Evolutionary conservation across 768 basidiomycete genomes (phyloP), one percentile per base, ranked within the genome.

Genomic region (Holtermanniella nyarrowii): DNA sequence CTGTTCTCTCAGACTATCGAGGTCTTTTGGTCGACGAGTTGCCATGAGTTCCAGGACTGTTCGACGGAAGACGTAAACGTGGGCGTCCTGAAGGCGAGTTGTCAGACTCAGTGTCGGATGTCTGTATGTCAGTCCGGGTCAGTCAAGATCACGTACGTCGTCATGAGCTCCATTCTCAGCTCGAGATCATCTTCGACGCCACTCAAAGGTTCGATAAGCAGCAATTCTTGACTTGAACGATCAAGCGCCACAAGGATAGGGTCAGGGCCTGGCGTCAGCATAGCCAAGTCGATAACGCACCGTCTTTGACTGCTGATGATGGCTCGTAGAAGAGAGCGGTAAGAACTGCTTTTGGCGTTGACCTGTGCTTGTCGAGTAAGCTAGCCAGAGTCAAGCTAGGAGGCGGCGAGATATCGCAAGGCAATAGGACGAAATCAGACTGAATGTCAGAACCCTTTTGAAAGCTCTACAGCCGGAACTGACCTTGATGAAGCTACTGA

Each of bases 361-460:
- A 50, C 26, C 91, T 81, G 68, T 90, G 91, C 63, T 82, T 84
- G 71, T 96, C 82, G 42, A 95, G 74, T 1, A 95, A 72, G 0
- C 72, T 73, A 25, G 77, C 77, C 5, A 96, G 77, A 4, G 83
- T 75, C n/a, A 95, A 76, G 0, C 79, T 73, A 0, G 82, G 74
- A 0, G 89, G 84, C 7, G 89, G 83, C 20, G 89, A 77, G 46
- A 95, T 86, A 69, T 96, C 91, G 65, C 89, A 95, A 5, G 91
- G 85, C 1, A 96, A 78, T 21, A 96, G 71, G 39, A 95, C 79
- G 69, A 95, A 91, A 70, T 95, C 91, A 54, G 81, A 59, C 73
- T 75, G 46, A 26, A 27, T 18, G 53, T 50, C 44, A 25, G 18
- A n/a, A 13, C 26, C 31, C 27, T 50, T 0, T 13, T 20, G 42